A percentile compares a stretch with the other conserved stretches of the same genome.
Evolutionary conservation across 306 rosid genomes (phyloP).

Genomic region (Trifolium repens): DNA sequence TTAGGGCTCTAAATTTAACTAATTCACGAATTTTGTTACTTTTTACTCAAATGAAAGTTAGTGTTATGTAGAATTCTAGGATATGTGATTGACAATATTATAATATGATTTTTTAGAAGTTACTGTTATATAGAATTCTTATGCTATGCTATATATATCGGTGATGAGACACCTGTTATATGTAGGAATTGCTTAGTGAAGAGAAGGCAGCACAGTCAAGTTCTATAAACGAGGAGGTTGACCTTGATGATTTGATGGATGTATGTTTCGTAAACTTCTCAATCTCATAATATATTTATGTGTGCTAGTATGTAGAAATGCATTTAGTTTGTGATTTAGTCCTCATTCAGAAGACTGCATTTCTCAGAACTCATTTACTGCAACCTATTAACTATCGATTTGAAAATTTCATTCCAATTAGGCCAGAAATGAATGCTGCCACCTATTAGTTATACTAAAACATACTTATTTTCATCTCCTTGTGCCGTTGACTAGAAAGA

Average conservation of each 20-base stretch:
- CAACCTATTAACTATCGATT: neutral
- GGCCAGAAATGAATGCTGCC: neutral
- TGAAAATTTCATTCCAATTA: neutral
- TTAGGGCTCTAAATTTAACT: conserved; percentile 22
- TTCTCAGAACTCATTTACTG: neutral
- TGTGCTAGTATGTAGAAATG: neutral
- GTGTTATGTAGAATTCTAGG: neutral
- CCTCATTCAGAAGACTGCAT: neutral
- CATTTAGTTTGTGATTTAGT: neutral
- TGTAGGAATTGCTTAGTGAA: conserved; percentile 70
- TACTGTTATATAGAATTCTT: neutral
- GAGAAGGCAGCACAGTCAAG: conserved; percentile 62
- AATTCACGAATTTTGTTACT: neutral
- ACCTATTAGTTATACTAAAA: neutral
- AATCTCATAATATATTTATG: conserved; percentile 25
- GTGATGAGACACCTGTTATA: conserved; percentile 23
- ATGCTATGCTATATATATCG: conserved; percentile 1
- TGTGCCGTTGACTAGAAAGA: neutral
- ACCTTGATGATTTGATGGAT: conserved; percentile 95
- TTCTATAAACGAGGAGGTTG: conserved; percentile 76
- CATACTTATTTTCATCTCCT: neutral
- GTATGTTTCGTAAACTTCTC: conserved; percentile 57
- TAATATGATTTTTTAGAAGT: neutral
- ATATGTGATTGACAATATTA: neutral
- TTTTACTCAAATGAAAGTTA: conserved; percentile 19